These are phyloP conservation scores for Fusarium guadeloupense DNA, from an alignment of 2,329 filamentous ascomycete species.

Conservation along the genomic window DNA sequence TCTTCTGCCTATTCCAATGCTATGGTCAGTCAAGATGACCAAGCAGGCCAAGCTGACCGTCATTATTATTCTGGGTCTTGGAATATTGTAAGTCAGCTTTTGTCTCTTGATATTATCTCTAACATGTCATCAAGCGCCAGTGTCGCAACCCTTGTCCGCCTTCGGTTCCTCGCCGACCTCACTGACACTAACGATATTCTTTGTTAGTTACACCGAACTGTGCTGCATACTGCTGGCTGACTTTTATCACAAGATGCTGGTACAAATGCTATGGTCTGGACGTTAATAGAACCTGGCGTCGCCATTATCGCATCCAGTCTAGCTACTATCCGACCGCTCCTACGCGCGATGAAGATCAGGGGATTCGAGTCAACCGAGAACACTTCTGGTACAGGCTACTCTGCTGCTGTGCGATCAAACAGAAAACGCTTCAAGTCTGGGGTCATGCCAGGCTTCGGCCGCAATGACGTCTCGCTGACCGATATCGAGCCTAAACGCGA, in stretches of 20 bases:
- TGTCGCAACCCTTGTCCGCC: constrained; percentile 62
- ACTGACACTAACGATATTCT: constrained; percentile 57
- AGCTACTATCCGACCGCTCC: constrained; percentile 63
- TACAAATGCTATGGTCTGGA: constrained; percentile 65
- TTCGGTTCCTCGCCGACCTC: constrained; percentile 59
- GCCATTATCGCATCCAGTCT: constrained; percentile 64
- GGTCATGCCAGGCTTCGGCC: constrained; percentile 43
- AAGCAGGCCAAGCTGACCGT: constrained; percentile 62
- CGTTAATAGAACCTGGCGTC: constrained; percentile 64
- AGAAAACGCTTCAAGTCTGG: constrained; percentile 24
- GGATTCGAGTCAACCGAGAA: constrained; percentile 57
- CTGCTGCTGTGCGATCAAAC: constrained; percentile 40
- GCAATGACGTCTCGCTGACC: constrained; percentile 51
- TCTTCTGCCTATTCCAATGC: constrained; percentile 62
- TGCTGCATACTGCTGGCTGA: constrained; percentile 22
- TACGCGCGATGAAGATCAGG: constrained; percentile 57
- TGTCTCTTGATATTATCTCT: not conserved
- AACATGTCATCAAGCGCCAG: constrained; percentile 54
- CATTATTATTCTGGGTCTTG: constrained; percentile 58
- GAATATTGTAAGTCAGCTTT: constrained; percentile 56
- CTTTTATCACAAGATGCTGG: constrained; percentile 50
- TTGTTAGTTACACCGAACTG: constrained; percentile 48
- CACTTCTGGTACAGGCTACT: constrained; percentile 46
- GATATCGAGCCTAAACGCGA: constrained; percentile 35
- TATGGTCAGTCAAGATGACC: constrained; percentile 65